These are phyloP conservation scores for Syncephalastrum monosporum DNA, from an alignment of 371 early-diverging fungal genomes.

Conservation along the genomic window DNA sequence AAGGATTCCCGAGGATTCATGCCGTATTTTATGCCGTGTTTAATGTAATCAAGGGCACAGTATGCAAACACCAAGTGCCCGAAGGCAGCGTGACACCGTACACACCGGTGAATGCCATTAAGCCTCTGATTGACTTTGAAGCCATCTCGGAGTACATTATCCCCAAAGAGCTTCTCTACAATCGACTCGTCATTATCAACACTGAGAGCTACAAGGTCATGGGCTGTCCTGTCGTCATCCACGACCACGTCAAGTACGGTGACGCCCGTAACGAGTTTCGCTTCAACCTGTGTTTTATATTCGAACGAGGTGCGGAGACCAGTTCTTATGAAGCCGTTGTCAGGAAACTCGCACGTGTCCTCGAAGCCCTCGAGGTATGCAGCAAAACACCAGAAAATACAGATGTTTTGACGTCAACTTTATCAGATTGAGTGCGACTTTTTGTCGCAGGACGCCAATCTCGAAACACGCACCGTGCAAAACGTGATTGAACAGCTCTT, in stretches of 20 bases:
- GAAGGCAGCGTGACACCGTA: conserved; percentile 67
- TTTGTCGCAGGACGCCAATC: conserved; percentile 49
- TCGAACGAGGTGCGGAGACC: conserved; percentile 75
- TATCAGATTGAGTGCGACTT: conserved; percentile 69
- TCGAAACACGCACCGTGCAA: conserved; percentile 48
- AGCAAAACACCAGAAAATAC: not conserved
- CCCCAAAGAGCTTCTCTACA: conserved; percentile 79
- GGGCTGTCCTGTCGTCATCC: conserved; percentile 76
- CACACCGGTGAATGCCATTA: conserved; percentile 14
- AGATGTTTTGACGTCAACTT: conserved; percentile 14
- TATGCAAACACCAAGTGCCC: conserved; percentile 82
- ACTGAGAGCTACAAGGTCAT: conserved; percentile 73
- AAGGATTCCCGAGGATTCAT: conserved; percentile 76
- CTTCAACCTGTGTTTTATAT: conserved; percentile 91
- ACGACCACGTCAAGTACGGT: conserved; percentile 68
- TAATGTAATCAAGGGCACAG: conserved; percentile 81
- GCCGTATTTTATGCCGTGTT: conserved; percentile 85
- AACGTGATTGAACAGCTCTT: conserved; percentile 83
- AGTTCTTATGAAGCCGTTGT: conserved; percentile 80
- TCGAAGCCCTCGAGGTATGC: conserved; percentile 72
- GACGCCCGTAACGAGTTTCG: conserved; percentile 73
- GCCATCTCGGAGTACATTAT: conserved; percentile 87
- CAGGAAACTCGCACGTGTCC: conserved; percentile 73
- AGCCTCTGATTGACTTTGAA: conserved; percentile 76
- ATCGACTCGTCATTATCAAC: conserved; percentile 75